These are phyloP conservation scores for Gracilaria vermiculophylla DNA, from an alignment of 23 red algal species.

Conservation along the genomic window DNA sequence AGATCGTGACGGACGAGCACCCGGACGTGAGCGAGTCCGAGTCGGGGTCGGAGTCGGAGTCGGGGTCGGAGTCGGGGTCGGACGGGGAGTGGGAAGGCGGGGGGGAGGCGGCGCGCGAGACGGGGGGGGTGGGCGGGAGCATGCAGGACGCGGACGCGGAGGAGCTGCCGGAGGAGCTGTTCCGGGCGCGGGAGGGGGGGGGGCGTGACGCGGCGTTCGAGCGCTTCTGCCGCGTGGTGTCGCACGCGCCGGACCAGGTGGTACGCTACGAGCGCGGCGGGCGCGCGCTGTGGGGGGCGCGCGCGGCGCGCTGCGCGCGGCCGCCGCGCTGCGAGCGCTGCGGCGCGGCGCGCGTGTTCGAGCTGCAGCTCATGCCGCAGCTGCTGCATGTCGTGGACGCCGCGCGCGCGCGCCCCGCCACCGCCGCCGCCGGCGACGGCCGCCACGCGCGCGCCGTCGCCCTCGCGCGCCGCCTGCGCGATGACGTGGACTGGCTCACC, in stretches of 20 bases:
- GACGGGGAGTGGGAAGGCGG: too few species aligned
- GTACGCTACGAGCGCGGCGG: constrained; percentile 46
- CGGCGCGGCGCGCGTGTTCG: constrained; percentile 63
- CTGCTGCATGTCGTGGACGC: constrained; percentile 48
- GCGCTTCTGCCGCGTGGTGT: constrained; percentile 18
- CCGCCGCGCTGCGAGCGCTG: constrained; percentile 48
- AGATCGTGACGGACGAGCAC: constrained; percentile 54
- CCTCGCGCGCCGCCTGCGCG: neutral
- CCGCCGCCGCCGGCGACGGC: too few species aligned
- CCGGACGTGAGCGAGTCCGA: too few species aligned
- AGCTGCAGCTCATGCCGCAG: constrained; percentile 88
- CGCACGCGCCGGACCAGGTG: constrained; percentile 10
- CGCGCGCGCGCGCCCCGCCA: too few species aligned
- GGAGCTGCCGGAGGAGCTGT: constrained; percentile 53
- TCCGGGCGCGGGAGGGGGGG: neutral
- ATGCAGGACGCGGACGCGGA: constrained; percentile 58
- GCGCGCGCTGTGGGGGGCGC: neutral
- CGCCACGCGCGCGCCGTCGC: neutral
- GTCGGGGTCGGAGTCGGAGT: too few species aligned
- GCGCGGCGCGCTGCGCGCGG: neutral
- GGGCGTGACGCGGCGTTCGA: neutral
- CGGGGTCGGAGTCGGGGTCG: too few species aligned
- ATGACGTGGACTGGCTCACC: constrained; percentile 56
- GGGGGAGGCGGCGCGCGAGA: too few species aligned
- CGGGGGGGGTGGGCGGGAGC: constrained; percentile 21